Evolutionary conservation across 2,329 filamentous ascomycete genomes (phyloP), one percentile per base, ranked within the genome.

Genomic region (Aspergillus eucalypticola): DNA sequence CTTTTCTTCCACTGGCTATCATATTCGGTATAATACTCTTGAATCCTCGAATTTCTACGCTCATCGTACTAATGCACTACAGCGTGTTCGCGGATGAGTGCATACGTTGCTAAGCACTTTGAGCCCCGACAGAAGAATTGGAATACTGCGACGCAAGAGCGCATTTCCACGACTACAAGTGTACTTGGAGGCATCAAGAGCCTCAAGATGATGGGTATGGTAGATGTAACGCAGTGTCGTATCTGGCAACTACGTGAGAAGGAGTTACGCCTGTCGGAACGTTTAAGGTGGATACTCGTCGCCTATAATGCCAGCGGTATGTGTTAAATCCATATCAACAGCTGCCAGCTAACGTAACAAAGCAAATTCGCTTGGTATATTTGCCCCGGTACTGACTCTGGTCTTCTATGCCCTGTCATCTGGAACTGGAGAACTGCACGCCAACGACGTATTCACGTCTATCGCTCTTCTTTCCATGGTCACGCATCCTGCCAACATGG

Each of bases 401-500:
- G 23, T 57, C 1, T 4, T 51, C 5, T 57, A 55, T 19, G 53
- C 27, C 8, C 27, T 49, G n/a, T 50, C 17, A 21, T 19, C 23
- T 6, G 3, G 11, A 11, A 25, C 25, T 3, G 46, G 23, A 5
- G 35, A 2, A 2, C 21, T 57, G 2, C 35, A 11, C 3, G 29
- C 55, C 15, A 49, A 42, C n/a, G 49, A 25, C 0, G 32, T 49
- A 15, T 57, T 57, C 32, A 57, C 55, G 2, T 51, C 55, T 17
- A 41, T 57, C 17, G 55, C 55, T 19, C 32, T 57, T 5, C 46
- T 57, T 5, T 21, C 35, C 8, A 32, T 57, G 55, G 55, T 57
- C 10, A 57, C 55, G 7, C 55, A 57, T 42, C 55, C 55, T 4
- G 46, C 55, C 6, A 57, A 57, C 7, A 57, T 57, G 55, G 35